Base-by-base conservation (phyloP, 179 eudicot species). In the Actinidia arguta region DNA sequence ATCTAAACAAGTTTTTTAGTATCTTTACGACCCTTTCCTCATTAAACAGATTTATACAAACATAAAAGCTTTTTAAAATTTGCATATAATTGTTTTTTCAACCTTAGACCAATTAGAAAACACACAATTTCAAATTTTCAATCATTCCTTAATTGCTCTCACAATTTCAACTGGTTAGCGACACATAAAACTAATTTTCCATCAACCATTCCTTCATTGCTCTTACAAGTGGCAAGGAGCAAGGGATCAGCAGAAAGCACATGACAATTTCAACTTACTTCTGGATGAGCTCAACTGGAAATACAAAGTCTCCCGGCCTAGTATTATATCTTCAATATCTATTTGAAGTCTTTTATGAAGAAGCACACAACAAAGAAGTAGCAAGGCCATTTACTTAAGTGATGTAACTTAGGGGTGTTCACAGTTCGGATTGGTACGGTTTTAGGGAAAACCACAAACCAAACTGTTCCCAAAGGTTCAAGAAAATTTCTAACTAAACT, bases 201-300 rank as follows among this genome's bases (percentile, higher is more conserved):
- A 50, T 31, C 69, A 20, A 42, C 80, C n/a, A 10, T 76, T 56
- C 79, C 50, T 44, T 20, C 66, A 39, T 39, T 20, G 47, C 66
- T 76, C 51, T 75, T 39, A 71, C 44, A 31, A 18, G 46, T 56
- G 51, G 68, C 36, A 76, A 27, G 78, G 63, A 52, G 63, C 46
- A 76, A 55, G 14, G 1, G 20, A 58, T 46, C 31, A 51, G 12
- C 2, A 6, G 25, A 64, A 78, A 59, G 39, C 51, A 25, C 63
- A 4, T 8, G 16, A 10, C 25, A 31, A 16, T n/a, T 75, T 52
- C 61, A 54, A 52, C 6, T 20, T 24, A 62, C 20, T 25, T 50
- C 24, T 12, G 4, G 18, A 36, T 67, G 59, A 78, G 14, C 59
- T 78, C 59, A 17, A 63, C 18, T 64, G 59, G 39, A 64, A 48